phyloP scores from a whole-genome alignment of 768 basidiomycete species.

The Tubosaeta sp. region DNA sequence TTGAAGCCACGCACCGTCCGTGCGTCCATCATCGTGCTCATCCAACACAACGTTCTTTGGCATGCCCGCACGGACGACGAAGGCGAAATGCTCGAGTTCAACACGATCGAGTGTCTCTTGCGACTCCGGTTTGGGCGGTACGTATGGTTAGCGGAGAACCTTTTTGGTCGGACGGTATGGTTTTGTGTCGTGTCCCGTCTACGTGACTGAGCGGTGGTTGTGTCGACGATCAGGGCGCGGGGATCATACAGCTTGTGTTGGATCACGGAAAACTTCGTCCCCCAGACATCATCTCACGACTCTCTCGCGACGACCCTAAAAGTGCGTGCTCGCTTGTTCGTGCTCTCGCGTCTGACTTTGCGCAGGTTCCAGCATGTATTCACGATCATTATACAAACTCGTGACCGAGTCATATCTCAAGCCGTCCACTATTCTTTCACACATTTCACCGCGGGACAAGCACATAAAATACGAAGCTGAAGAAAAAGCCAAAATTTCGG shows the following conservation, averaged over 20 bases:
- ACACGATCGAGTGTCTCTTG: slow-evolving; percentile 77
- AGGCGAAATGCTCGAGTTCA: slow-evolving; percentile 76
- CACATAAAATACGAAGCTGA: slow-evolving; percentile 77
- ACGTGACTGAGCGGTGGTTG: neutral
- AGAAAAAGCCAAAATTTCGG: slow-evolving; percentile 66
- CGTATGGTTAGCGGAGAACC: slow-evolving; percentile 64
- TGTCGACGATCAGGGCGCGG: slow-evolving; percentile 50
- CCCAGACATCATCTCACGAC: slow-evolving; percentile 57
- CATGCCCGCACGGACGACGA: slow-evolving; percentile 71
- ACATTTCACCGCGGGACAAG: slow-evolving; percentile 77
- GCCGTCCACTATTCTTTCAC: slow-evolving; percentile 72
- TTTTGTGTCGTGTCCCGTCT: neutral
- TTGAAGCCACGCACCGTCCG: slow-evolving; percentile 66
- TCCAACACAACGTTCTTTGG: slow-evolving; percentile 93
- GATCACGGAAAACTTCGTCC: slow-evolving; percentile 84
- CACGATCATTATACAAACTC: slow-evolving; percentile 62
- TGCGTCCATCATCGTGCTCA: slow-evolving; percentile 67
- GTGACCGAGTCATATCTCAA: slow-evolving; percentile 73
- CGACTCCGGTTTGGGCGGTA: slow-evolving; percentile 81
- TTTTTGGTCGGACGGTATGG: slow-evolving; percentile 69
- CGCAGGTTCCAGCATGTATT: slow-evolving; percentile 41
- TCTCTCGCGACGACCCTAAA: slow-evolving; percentile 54
- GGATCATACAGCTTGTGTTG: slow-evolving; percentile 71
- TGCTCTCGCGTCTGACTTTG: neutral
- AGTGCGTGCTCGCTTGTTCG: slow-evolving; percentile 37